Evolutionary conservation across 495 filamentous ascomycete species (phyloP).

Genomic region (Hypomontagnella monticulosa): DNA sequence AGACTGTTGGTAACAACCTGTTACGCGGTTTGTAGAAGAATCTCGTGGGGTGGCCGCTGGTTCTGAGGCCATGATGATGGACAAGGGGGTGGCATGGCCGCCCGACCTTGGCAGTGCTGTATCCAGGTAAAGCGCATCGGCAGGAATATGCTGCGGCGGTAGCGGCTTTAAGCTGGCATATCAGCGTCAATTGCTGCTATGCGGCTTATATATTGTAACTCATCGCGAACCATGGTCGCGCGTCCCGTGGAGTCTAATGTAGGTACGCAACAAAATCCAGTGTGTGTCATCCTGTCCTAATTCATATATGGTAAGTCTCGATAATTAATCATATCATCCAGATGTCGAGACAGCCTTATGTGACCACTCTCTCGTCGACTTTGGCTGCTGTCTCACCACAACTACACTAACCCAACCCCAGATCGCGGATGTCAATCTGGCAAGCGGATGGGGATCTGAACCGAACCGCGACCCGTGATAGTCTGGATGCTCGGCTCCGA

Average conservation of each 20-base stretch:
- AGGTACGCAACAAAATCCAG: constrained; percentile 28
- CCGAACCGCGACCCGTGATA: constrained; percentile 30
- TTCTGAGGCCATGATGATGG: constrained; percentile 21
- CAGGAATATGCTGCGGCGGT: constrained; percentile 18
- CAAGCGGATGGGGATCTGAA: constrained; percentile 34
- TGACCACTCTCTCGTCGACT: constrained; percentile 30
- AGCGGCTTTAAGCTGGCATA: constrained; percentile 25
- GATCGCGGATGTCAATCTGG: constrained; percentile 33
- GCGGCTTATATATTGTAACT: constrained; percentile 34
- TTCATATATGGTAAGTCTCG: constrained; percentile 31
- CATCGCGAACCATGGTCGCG: constrained; percentile 37
- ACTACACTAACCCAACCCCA: constrained; percentile 23
- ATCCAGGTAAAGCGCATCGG: constrained; percentile 33
- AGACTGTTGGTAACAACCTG: constrained; percentile 24
- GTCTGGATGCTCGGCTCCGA: constrained; percentile 26
- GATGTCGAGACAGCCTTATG: constrained; percentile 32
- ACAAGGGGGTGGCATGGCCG: constrained; percentile 21
- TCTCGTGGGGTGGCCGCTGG: constrained; percentile 20
- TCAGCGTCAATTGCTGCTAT: constrained; percentile 29
- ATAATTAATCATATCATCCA: constrained; percentile 16
- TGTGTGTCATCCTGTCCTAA: constrained; percentile 27
- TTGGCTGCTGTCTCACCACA: constrained; percentile 36
- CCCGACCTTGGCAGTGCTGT: constrained; percentile 27
- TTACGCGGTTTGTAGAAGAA: constrained; percentile 32
- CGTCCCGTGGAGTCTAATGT: constrained; percentile 33